Base-by-base conservation (phyloP, 73 alveolate species). In the Paramecium pentaurelia region DNA sequence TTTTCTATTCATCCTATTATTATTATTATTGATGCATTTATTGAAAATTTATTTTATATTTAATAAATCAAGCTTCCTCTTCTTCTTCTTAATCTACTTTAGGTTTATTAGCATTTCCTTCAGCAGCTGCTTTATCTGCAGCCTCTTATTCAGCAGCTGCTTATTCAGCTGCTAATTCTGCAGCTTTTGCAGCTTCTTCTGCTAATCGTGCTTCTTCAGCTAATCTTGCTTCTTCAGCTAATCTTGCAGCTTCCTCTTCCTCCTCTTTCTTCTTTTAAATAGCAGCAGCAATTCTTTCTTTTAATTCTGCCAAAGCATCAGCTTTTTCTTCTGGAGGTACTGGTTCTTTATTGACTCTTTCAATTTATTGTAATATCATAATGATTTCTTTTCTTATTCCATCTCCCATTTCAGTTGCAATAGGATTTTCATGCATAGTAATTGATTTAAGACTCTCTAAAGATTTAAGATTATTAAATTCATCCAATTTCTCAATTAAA, bases 181-280 rank as follows among this genome's bases (percentile, higher is more conserved):
- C 89, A 42, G 84, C 86, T 36, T 59, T 34, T 11, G 68, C 30
- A 22, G 84, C 80, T 73, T 71, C 45, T 12, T 71, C 90, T 4
- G 94, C 94, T 47, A 60, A 77, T 38, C 92, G 8, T n/a, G 93
- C 93, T 20, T 86, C 94, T 47, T 68, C 94, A 25, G 92, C 88
- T 73, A 8, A 71, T 71, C 92, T 71, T 71, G 86, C 94, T 73
- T 89, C 94, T 42, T 88, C 93, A 6, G 70, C 47, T 27, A 88
- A 27, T 68, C 93, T 60, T 18, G 45, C 68, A 16, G 80, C 86
- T 36, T 88, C 93, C 25, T 88, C 93, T 37, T 89, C 94, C 27
- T 89, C 94, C 59, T 89, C 94, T 73, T 89, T 83, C 51, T 89
- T 45, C 58, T 89, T 32, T 71, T 83, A 47, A 1, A 89, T 83